Evolutionary conservation across 257 asterid species (phyloP).

Genomic region (Solanum acaule): DNA sequence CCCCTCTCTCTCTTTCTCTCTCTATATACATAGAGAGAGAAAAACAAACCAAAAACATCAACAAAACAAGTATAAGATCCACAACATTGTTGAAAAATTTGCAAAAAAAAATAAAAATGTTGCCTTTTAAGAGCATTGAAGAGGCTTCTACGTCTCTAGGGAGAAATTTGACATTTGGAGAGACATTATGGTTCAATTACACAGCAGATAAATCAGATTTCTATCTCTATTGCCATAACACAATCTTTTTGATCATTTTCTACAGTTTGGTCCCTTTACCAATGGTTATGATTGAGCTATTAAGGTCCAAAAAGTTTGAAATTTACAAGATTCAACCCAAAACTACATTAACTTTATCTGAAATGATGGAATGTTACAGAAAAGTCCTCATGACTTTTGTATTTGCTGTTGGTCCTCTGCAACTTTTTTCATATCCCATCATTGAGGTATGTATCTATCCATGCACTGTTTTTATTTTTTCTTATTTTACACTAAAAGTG

Average conservation of each 20-base stretch:
- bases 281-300: conserved; percentile 31
- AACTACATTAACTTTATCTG: conserved; percentile 27
- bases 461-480: background rate
- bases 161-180: conserved; percentile 45
- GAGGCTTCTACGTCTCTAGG: too few species aligned
- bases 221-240: conserved; percentile 52
- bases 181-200: conserved; percentile 55
- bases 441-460: conserved; percentile 29
- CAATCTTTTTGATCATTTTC: conserved; percentile 45
- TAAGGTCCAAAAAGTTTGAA: conserved; percentile 28
- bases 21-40: too few species aligned
- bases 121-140: too few species aligned
- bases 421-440: conserved; percentile 46
- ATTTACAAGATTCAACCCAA: conserved; percentile 62
- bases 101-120: too few species aligned
- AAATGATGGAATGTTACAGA: conserved; percentile 44
- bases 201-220: conserved; percentile 46
- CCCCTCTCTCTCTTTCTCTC: too few species aligned
- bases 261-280: conserved; percentile 55
- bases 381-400: conserved; percentile 41
- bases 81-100: too few species aligned
- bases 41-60: too few species aligned
- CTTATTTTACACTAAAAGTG: background rate
- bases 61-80: too few species aligned
- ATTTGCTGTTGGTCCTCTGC: conserved; percentile 51